phyloP scores from a whole-genome alignment of 2,329 filamentous ascomycete genomes.

The Fulvia fulva region DNA sequence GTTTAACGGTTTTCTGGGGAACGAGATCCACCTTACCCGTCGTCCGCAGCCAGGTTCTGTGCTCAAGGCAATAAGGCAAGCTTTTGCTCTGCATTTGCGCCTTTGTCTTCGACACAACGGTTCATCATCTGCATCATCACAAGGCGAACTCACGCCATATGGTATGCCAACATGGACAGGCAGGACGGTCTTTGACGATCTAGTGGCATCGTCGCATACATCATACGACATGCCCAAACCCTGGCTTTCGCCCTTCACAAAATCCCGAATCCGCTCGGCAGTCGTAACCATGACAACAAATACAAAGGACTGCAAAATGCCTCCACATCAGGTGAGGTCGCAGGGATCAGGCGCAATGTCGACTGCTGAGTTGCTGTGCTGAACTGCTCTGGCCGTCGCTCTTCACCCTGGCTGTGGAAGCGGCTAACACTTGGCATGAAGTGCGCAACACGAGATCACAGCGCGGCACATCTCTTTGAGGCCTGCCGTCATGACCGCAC shows the following conservation, averaged over 20 bases:
- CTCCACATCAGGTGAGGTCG: neutral
- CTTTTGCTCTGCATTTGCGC: neutral
- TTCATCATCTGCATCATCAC: neutral
- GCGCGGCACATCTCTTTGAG: too few species aligned
- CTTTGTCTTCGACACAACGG: neutral
- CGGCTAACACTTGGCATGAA: too few species aligned
- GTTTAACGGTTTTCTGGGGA: neutral
- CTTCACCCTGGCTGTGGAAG: too few species aligned
- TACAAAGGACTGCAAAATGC: neutral
- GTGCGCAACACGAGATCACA: too few species aligned
- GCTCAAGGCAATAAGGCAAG: neutral
- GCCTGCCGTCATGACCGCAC: too few species aligned
- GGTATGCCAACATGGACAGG: too few species aligned
- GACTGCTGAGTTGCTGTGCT: too few species aligned
- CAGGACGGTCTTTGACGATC: too few species aligned
- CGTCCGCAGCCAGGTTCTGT: neutral
- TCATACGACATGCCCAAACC: neutral
- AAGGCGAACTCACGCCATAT: neutral
- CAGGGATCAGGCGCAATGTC: neutral
- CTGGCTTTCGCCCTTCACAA: neutral
- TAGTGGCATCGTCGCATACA: neutral
- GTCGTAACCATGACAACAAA: neutral
- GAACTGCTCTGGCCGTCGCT: too few species aligned
- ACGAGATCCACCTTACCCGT: neutral
- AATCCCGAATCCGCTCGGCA: neutral